Evolutionary conservation across 208 protist species (phyloP).

Genomic region (Leishmania braziliensis): DNA sequence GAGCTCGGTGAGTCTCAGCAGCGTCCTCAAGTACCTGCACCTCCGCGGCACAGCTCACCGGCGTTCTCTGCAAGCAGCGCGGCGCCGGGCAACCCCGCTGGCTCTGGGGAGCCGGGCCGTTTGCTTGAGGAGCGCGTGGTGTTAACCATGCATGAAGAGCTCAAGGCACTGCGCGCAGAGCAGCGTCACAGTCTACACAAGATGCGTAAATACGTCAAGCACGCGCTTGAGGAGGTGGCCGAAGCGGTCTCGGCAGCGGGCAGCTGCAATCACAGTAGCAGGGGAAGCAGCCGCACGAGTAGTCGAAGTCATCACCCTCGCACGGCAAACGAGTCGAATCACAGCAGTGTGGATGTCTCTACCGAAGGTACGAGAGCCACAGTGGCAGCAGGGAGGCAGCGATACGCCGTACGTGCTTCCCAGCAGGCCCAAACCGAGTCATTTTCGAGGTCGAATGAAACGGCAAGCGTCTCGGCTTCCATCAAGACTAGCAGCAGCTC

Average conservation of each 20-base stretch:
- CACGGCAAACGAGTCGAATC: not conserved
- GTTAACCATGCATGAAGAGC: slow-evolving; percentile 17
- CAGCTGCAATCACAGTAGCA: slow-evolving; percentile 10
- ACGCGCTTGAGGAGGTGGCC: slow-evolving; percentile 11
- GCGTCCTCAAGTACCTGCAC: slow-evolving; percentile 4
- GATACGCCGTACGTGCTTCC: not conserved
- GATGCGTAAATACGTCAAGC: slow-evolving; percentile 20
- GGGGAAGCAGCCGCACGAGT: slow-evolving; percentile 6
- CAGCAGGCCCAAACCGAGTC: not conserved
- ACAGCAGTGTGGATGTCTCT: not conserved
- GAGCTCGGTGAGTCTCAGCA: slow-evolving; percentile 7
- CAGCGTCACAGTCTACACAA: slow-evolving; percentile 19
- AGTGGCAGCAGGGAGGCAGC: not conserved
- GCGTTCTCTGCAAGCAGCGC: not conserved
- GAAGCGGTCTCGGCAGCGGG: not conserved
- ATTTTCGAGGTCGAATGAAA: not conserved
- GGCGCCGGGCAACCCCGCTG: not conserved
- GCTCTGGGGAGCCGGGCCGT: not conserved
- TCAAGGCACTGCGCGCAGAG: slow-evolving; percentile 20
- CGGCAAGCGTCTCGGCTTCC: not conserved
- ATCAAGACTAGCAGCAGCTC: not conserved
- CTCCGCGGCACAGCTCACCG: not conserved
- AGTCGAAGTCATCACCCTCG: not conserved
- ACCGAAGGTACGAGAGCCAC: not conserved
- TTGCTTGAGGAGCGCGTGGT: not conserved